These are phyloP conservation scores for Nectriaceae sp. DNA, from an alignment of 2,329 filamentous ascomycete genomes.

Conservation along the genomic window DNA sequence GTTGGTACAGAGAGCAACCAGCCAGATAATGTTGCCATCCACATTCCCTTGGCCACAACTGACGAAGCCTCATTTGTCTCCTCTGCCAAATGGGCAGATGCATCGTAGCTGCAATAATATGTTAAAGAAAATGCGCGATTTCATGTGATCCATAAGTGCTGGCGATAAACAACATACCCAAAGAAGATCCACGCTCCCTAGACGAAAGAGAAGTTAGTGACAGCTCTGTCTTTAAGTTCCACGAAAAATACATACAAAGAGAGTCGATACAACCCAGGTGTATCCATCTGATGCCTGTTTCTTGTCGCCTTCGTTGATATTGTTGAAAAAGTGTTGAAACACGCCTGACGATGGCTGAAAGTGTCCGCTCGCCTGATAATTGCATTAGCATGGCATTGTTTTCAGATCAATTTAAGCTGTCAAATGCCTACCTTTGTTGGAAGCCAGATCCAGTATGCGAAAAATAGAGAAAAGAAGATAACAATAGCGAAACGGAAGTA, in stretches of 20 bases:
- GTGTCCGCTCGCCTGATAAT: not conserved
- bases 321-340: not conserved
- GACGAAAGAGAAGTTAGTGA: not conserved
- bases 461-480: constrained; percentile 5
- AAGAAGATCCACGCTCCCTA: constrained; percentile 1
- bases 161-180: constrained; percentile 4
- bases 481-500: constrained; percentile 9
- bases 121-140: not conserved
- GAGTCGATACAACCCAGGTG: not conserved
- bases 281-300: not conserved
- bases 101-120: constrained; percentile 7
- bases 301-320: not conserved
- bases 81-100: constrained; percentile 8
- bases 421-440: not conserved
- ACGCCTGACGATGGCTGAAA: not conserved
- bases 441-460: not conserved
- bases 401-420: not conserved
- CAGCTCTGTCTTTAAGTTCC: not conserved
- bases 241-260: not conserved
- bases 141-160: not conserved
- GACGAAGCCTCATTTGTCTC: constrained; percentile 6
- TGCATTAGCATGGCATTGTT: too few species aligned
- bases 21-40: constrained; percentile 4
- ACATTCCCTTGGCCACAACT: constrained; percentile 6
- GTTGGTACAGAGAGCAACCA: constrained; percentile 6